phyloP scores from a whole-genome alignment of 2,329 filamentous ascomycete genomes.

The Lecanosticta acicola region DNA sequence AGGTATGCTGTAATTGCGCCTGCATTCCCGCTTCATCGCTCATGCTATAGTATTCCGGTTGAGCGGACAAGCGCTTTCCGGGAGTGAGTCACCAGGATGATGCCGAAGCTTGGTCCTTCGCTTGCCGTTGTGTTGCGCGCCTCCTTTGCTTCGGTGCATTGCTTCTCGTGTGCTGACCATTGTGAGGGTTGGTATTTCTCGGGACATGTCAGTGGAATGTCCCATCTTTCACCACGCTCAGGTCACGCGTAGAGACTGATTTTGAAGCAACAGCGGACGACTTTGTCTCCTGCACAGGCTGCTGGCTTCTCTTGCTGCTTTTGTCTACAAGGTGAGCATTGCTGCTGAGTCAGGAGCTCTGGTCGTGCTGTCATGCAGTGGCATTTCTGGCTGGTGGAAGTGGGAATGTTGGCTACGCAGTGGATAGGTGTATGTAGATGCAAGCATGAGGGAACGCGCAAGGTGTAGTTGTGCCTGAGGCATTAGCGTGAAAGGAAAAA shows the following conservation, averaged over 20 bases:
- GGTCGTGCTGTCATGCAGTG: background rate
- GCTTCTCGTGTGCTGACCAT: background rate
- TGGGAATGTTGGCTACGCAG: too few relatives aligned
- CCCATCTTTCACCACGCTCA: too few relatives aligned
- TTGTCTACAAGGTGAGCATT: background rate
- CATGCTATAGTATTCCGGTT: background rate
- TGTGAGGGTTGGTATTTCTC: background rate
- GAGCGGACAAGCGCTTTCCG: background rate
- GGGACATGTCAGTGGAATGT: background rate
- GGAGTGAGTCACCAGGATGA: conserved; percentile 1
- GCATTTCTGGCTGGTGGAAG: too few relatives aligned
- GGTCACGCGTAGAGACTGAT: background rate
- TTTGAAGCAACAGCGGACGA: background rate
- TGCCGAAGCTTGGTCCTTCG: background rate
- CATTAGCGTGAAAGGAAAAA: too few relatives aligned
- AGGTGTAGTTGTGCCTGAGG: too few relatives aligned
- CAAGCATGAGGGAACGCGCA: too few relatives aligned
- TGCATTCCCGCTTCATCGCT: conserved; percentile 1
- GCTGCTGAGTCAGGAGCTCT: background rate
- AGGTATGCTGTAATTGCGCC: conserved; percentile 1
- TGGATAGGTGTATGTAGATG: too few relatives aligned
- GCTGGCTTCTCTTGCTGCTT: background rate
- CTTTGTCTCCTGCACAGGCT: background rate
- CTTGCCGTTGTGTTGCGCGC: background rate
- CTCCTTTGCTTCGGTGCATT: conserved; percentile 1